Evolutionary conservation across 140 eudicot genomes (phyloP), one percentile per base, ranked within the genome.

Genomic region (Oenanthe javanica): DNA sequence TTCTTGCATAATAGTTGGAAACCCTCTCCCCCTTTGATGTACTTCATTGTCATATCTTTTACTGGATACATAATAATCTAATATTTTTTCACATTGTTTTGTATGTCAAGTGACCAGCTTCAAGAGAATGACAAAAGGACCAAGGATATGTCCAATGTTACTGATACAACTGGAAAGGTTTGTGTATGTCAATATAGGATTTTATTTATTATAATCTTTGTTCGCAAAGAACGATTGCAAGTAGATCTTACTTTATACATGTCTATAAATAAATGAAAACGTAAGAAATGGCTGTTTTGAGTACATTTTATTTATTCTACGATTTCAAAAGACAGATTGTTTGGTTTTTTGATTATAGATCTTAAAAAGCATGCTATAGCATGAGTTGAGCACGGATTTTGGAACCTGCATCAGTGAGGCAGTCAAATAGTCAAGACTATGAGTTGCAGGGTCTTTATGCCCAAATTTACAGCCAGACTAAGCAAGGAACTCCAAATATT

Each of bases 121-220:
- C 81, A 84, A 79, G 86, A 87, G 79, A 90, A 89, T 48, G 85
- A 43, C 27, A 80, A 85, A 79, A 89, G 77, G 72, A 77, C 38
- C 77, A 78, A 80, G 54, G 88, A 80, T 81, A 86, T 81, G 46
- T 40, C 84, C 79, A 79, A 57, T 25, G 73, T 78, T 59, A 80
- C 86, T 63, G 75, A 18, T 31, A 81, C 63, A n/a, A 79, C 81
- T n/a, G 84, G 80, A 87, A 87, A 87, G 89, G 91, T 89, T 83
- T 76, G 82, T 85, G 1, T 15, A 72, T 72, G 52, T 38, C 23
- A 42, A 40, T 10, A 0, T 40, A 9, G 36, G 71, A 63, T 61
- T 7, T n/a, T 61, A 31, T 61, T 61, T 61, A 61, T 2, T 61
- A 25, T 9, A 8, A 63, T 63, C 40, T 63, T 63, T 23, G 16